These are phyloP conservation scores for Fusarium pseudonygamai DNA, from an alignment of 2,329 filamentous ascomycete genomes.

Conservation along the genomic window DNA sequence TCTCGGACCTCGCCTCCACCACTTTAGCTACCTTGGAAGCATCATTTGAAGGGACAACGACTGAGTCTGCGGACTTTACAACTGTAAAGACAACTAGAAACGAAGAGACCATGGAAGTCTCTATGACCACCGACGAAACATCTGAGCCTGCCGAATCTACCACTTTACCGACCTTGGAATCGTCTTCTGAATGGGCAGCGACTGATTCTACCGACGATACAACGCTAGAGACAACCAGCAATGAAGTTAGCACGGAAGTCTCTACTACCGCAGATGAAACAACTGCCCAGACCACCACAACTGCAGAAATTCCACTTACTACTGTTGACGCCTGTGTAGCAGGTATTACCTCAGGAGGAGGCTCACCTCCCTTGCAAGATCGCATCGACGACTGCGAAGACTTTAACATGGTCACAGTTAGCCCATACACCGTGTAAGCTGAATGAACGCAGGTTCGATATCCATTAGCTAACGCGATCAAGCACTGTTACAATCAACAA, in stretches of 20 bases:
- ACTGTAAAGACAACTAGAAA: too few relatives aligned
- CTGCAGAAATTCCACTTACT: not conserved
- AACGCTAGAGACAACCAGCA: too few relatives aligned
- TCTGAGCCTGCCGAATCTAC: too few relatives aligned
- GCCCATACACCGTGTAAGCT: not conserved
- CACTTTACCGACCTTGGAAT: too few relatives aligned
- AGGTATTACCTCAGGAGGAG: accelerated
- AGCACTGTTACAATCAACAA: accelerated
- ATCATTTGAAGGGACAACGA: too few relatives aligned
- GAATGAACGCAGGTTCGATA: too few relatives aligned
- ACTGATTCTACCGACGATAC: too few relatives aligned
- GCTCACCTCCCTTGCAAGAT: not conserved
- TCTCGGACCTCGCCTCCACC: not conserved
- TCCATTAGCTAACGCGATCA: accelerated
- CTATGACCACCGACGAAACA: not conserved
- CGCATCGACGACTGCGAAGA: not conserved
- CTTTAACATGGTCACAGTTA: not conserved
- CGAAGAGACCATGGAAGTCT: not conserved
- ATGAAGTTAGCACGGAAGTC: not conserved
- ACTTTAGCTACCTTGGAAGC: too few relatives aligned
- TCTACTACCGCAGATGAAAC: not conserved
- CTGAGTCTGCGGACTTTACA: too few relatives aligned
- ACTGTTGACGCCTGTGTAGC: not conserved
- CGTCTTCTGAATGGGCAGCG: too few relatives aligned
- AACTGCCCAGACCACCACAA: not conserved